These are phyloP conservation scores for Emmonsiellopsis sp. DNA, from an alignment of 2,329 filamentous ascomycete species.

Conservation along the genomic window DNA sequence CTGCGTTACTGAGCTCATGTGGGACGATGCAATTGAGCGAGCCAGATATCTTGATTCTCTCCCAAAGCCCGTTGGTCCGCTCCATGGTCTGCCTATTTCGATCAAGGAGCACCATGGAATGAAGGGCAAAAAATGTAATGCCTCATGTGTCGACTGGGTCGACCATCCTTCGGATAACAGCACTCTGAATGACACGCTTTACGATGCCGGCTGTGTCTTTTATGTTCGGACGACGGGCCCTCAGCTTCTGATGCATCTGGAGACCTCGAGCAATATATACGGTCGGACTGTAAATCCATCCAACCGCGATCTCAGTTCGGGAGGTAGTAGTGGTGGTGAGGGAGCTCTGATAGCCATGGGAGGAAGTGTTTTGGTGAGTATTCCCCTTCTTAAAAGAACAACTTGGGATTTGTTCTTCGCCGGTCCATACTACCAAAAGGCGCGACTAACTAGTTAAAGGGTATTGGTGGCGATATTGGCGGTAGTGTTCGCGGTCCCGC, in stretches of 20 bases:
- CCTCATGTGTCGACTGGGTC: constrained; percentile 29
- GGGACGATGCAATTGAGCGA: constrained; percentile 38
- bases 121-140: constrained; percentile 45
- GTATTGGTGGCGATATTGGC: constrained; percentile 56
- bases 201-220: constrained; percentile 52
- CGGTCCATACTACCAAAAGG: neutral
- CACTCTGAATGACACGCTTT: constrained; percentile 48
- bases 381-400: neutral
- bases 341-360: constrained; percentile 49
- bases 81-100: constrained; percentile 53
- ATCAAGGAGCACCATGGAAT: constrained; percentile 40
- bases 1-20: constrained; percentile 45
- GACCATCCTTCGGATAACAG: constrained; percentile 20
- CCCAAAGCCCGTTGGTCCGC: constrained; percentile 41
- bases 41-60: constrained; percentile 39
- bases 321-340: constrained; percentile 59
- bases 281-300: constrained; percentile 55
- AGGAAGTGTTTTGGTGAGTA: constrained; percentile 44
- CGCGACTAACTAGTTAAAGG: constrained; percentile 36
- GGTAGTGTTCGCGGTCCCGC: constrained; percentile 38
- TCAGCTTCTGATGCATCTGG: constrained; percentile 45
- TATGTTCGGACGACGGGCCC: constrained; percentile 64
- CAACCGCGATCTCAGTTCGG: constrained; percentile 50
- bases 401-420: neutral
- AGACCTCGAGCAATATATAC: constrained; percentile 52